Conservation (phyloP, 176 grass and related monocot genomes). For the Lolium multiflorum region DNA sequence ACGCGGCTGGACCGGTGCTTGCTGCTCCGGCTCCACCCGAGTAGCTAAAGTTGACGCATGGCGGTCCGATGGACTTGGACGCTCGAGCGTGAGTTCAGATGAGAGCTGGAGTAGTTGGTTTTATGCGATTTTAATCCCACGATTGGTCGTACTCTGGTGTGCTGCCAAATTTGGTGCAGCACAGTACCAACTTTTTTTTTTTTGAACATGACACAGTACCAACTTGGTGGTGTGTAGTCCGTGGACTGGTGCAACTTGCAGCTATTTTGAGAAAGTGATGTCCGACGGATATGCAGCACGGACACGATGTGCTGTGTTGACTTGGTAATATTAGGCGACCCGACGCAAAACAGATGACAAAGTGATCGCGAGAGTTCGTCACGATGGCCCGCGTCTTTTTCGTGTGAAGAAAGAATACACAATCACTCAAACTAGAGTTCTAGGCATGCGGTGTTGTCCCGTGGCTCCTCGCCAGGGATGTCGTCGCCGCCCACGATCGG, state of each 20-base stretch:
- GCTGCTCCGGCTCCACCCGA: background rate
- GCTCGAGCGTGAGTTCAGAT: background rate
- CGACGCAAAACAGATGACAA: too few species aligned
- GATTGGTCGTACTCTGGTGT: background rate
- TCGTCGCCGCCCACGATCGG: too few species aligned
- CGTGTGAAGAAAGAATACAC: too few species aligned
- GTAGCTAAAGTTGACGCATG: background rate
- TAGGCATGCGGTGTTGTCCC: too few species aligned
- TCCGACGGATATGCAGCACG: background rate
- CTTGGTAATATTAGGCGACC: too few species aligned
- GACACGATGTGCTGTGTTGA: background rate
- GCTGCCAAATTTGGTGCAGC: conserved; percentile 3
- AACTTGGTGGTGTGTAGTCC: background rate
- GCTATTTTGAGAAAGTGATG: background rate
- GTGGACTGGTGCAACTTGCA: background rate
- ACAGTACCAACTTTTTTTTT: too few species aligned
- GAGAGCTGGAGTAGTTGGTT: background rate
- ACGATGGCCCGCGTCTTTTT: too few species aligned
- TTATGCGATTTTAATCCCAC: background rate
- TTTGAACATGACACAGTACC: too few species aligned
- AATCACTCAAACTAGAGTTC: too few species aligned
- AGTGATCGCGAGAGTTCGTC: too few species aligned
- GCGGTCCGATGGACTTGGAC: background rate
- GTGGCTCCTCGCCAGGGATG: too few species aligned
- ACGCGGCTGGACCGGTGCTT: background rate